Evolutionary conservation across 176 grass and related monocot genomes (phyloP), one percentile per base, ranked within the genome.

Genomic region (Cymbopogon citratus): DNA sequence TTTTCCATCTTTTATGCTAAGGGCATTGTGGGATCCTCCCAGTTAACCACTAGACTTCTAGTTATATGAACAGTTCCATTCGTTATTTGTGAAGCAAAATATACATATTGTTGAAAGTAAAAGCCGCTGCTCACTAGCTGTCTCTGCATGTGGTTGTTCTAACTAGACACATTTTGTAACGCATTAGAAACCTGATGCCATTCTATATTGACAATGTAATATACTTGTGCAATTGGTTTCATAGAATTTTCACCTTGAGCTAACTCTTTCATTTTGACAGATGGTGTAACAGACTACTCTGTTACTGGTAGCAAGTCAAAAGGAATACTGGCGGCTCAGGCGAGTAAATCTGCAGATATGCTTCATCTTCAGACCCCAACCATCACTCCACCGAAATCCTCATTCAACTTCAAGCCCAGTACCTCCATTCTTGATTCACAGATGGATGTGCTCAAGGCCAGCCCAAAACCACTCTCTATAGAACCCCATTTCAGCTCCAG

Each of bases 241-340:
- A 46, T 73, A 7, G 2, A 71, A 67, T 11, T 82, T 79, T 79
- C 25, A 35, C 11, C 28, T 83, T 19, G 46, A 86, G 31, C 43
- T 83, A 83, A 80, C 40, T 1, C 73, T 1, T 34, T 86, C 16
- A 66, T 56, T 88, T 73, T 71, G 80, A 66, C 71, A 99, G 97
- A 96, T 91, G 97, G 97, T 78, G 97, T 96, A 81, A 99, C 91
- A 1, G 97, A 99, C 51, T 96, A 91, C 74, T 99, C 97, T 70
- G 97, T 99, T 61, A 99, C 97, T 18, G 97, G 97, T 36, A 93
- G 85, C 85, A 93, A 89, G 80, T 98, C 96, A 11, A 97, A 91
- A 78, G 77, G 83, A 25, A 93, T 93, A 77, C 67, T 99, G 67
- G 76, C 87, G 69, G 77, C 87, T 73, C 97, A 99, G 83, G 81